Base-by-base conservation (phyloP, 2,329 filamentous ascomycete species). In the Colletotrichum karsti region DNA sequence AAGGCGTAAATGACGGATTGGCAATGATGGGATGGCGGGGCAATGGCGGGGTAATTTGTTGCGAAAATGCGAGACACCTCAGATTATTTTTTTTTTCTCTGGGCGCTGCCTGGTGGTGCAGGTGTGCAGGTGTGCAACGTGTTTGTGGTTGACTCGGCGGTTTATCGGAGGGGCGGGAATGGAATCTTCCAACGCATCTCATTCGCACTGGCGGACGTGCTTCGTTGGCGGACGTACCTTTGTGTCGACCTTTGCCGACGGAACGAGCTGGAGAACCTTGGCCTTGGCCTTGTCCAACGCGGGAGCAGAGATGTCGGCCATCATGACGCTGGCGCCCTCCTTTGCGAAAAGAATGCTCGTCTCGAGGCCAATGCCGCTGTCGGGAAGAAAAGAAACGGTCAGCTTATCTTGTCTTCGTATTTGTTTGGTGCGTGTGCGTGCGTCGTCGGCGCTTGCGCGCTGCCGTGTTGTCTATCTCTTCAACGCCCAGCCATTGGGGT, bases 351-450 rank as follows among this genome's bases (percentile, higher is more conserved):
- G 92, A 73, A 98, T 95, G 63, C 88, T 89, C 2, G 95, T 97
- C 84, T 98, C 94, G 54, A 98, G 92, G 72, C 95, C 95, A 76
- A 98, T 98, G 76, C 95, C 95, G 76, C 95, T 95, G 76, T 22
- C n/a, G 22, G 22, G 22, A 35, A 7, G 42, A 37, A n/a, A 39
- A 7, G n/a, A 26, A 58, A 15, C n/a, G n/a, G 63, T 69, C 56
- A 69, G 66, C 62, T 51, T 50, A 48, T 59, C 54, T 61, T 20
- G 26, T 42, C 46, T 46, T 30, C 20, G 53, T 41, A 10, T 54
- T 39, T 10, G 8, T 24, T 13, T 48, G 44, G 48, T 51, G 48
- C n/a, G n/a, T 33, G 26, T 8, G 24, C 18, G 26, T 30, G 13
- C 5, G 12, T 53, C 33, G 50, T 35, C 10, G 6, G 26, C 28